Conservation (phyloP, 495 filamentous ascomycete species). For the Trichoderma reesei region DNA sequence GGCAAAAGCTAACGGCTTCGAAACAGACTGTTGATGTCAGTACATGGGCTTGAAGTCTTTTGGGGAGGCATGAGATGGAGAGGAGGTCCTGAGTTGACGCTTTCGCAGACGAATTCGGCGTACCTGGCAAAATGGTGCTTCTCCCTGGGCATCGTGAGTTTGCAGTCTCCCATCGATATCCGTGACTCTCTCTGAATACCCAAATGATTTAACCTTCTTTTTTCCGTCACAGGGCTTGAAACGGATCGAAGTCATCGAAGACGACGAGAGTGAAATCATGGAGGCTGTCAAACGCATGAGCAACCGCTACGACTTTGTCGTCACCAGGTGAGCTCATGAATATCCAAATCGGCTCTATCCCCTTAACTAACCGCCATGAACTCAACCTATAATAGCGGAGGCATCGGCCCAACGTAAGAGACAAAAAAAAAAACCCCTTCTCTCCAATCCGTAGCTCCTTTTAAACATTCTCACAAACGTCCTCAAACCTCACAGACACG, state of each 20-base stretch:
- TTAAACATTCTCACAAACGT: conserved; percentile 17
- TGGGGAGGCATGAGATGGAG: conserved; percentile 23
- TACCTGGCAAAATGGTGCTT: conserved; percentile 94
- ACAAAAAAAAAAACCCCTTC: too few relatives aligned
- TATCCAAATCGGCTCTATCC: too few relatives aligned
- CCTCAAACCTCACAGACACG: conserved; percentile 51
- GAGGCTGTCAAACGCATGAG: conserved; percentile 83
- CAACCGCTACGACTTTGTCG: conserved; percentile 80
- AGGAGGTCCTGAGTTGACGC: conserved; percentile 39
- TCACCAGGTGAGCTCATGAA: conserved; percentile 63
- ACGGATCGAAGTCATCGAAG: conserved; percentile 82
- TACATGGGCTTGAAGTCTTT: background rate
- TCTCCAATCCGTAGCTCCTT: background rate
- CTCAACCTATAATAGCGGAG: conserved; percentile 49
- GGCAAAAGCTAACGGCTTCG: background rate
- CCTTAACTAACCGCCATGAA: background rate
- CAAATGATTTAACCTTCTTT: background rate
- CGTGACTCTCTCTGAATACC: background rate
- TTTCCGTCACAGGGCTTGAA: conserved; percentile 50
- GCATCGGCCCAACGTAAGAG: conserved; percentile 82
- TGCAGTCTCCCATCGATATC: background rate
- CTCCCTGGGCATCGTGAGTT: conserved; percentile 60
- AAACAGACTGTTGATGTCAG: conserved; percentile 21
- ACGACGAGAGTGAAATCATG: conserved; percentile 83
- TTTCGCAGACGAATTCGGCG: conserved; percentile 71